A percentile compares a stretch with the other conserved stretches of the same genome.
Conservation (phyloP, 176 grass and related monocot species). For the Oryza punctata region DNA sequence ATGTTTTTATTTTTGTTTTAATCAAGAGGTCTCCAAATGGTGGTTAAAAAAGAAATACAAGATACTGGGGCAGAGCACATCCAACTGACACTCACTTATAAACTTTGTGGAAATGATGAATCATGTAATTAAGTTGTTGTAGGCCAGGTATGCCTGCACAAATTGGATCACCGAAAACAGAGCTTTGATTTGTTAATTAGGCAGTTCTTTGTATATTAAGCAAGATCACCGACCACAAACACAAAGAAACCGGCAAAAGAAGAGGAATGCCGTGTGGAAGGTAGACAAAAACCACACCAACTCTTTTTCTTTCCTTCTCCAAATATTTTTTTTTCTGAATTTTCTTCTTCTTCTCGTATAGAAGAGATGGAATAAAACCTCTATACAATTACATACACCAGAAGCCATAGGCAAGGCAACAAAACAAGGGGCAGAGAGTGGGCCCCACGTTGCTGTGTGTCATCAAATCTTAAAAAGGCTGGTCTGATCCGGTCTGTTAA, state of each 20-base stretch:
- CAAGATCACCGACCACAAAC: constrained; percentile 21
- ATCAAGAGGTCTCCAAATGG: background rate
- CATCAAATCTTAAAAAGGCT: constrained; percentile 57
- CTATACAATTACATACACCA: constrained; percentile 68
- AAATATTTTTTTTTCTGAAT: background rate
- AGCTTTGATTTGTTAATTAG: background rate
- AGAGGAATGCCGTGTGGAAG: constrained; percentile 33
- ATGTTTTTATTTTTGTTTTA: background rate
- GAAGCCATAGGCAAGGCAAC: constrained; percentile 46
- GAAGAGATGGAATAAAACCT: constrained; percentile 55
- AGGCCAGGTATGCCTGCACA: background rate
- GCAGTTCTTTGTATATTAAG: constrained; percentile 12
- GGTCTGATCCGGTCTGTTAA: constrained; percentile 67
- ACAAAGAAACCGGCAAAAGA: constrained; percentile 9
- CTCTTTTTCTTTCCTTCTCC: background rate
- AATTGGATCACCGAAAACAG: constrained; percentile 11
- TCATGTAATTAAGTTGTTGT: background rate
- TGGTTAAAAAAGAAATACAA: background rate
- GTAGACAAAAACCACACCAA: background rate
- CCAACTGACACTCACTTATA: background rate
- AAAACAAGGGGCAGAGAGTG: background rate
- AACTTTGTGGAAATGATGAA: background rate
- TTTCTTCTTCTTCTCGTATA: constrained; percentile 1
- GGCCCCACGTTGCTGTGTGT: constrained; percentile 9
- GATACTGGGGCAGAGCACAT: background rate